A percentile compares a stretch with the other conserved stretches of the same genome.
Conservation (phyloP, 176 grass and related monocot species). For the Sorghum bicolor region Sorghum_bicolor_NCBIv3 NC_012870.2:77273501-77274000, state of each 20-base stretch:
- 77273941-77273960: neutral
- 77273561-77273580: constrained; percentile 86
- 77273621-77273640: neutral
- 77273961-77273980: neutral
- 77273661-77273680: constrained; percentile 43
- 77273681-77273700: constrained; percentile 70
- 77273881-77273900: constrained; percentile 9
- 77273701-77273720: constrained; percentile 58
- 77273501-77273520: constrained; percentile 75
- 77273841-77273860: constrained; percentile 26
- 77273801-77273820: constrained; percentile 25
- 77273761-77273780: neutral
- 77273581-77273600: constrained; percentile 75
- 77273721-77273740: constrained; percentile 23
- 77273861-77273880: constrained; percentile 18
- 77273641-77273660: neutral
- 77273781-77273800: neutral
- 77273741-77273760: neutral
- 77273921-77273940: neutral
- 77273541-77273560: constrained; percentile 65
- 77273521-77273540: constrained; percentile 73
- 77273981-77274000: no score
- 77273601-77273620: neutral
- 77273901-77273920: constrained; percentile 5
- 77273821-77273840: neutral